Base-by-base conservation (phyloP, 2,329 filamentous ascomycete genomes). In the Diplodia intermedia region DNA sequence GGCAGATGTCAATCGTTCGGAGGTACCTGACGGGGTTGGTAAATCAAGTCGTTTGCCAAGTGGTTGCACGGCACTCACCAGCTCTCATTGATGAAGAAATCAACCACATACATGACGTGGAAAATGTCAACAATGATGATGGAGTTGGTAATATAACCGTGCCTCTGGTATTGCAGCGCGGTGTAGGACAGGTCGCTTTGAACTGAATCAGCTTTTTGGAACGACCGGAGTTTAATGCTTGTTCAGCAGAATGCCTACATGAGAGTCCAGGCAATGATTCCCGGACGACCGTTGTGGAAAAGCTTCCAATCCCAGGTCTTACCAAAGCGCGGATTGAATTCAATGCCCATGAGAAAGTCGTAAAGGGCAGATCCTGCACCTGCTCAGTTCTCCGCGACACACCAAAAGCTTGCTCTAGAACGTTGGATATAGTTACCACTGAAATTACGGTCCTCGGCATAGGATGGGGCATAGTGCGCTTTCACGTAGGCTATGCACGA, bases 321-420 rank as follows among this genome's bases (percentile, higher is more conserved):
- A 52, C 66, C 66, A 86, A 68, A 68, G 29, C 66, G 66, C 31
- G 66, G 66, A 14, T 68, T 68, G 72, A 88, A 86, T 69, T 84
- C 82, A 23, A 84, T 94, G 71, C 90, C 92, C 91, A 97, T 94
- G 68, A 90, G 80, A 76, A 81, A 80, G 73, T 81, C 85, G 49
- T 67, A 66, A 8, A 60, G 26, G 36, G 50, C 57, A 15, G 66
- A 68, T 36, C 66, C 66, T 68, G 12, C 9, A 47, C 43, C n/a
- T 3, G 15, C 31, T 67, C n/a, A 67, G 65, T 29, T 33, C 2
- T 50, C 29, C 50, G 38, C 1, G 5, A 20, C 1, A 66, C n/a
- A 12, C 20, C 5, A 43, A 5, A 47, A 3, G 47, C 26, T 40
- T 20, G 31, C 23, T 26, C 4, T 23, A 4, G 15, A 43, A n/a